Base-by-base conservation (phyloP, 1,284 basidiomycete species). In the Phellinidium pouzarii region DNA sequence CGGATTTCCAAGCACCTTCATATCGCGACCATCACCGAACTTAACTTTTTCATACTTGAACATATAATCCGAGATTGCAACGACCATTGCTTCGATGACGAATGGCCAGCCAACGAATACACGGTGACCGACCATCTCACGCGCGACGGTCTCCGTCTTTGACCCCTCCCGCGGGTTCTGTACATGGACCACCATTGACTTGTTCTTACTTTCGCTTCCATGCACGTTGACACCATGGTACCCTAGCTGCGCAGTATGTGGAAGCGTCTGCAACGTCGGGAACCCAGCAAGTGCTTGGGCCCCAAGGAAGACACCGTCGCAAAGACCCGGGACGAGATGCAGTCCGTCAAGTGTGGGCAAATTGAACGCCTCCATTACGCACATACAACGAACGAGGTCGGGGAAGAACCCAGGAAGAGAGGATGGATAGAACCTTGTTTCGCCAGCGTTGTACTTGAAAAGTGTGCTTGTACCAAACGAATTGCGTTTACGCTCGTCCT, bases 351-450 rank as follows among this genome's bases (percentile, higher is more conserved):
- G 75, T 0, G 84, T 91, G 0, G 96, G 96, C 7, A 99, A 76
- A 55, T 91, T 75, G 72, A 92, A 99, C 1, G 82, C 71, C 59
- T 86, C 82, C 76, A 84, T 88, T 50, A 70, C 71, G 66, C 91
- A 94, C 26, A 78, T 83, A 62, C 87, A 95, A 40, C 87, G 82
- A 53, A 83, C 71, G n/a, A 99, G 72, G 43, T 91, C 79, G 1
- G 96, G 94, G 77, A 99, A 96, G 73, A 96, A 93, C 4, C 93
- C 91, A 0, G 93, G 92, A 1, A 96, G 72, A 1, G 95, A 95
- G 0, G 94, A 95, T 0, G 93, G 88, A 65, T 94, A 98, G 27
- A 74, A 64, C 0, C 73, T 83, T 14, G 80, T 74, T 57, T 84
- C 79, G 36, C 72, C 77, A 1, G 79, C 67, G 59, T 84, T 85